Evolutionary conservation across 768 basidiomycete genomes (phyloP), one percentile per base, ranked within the genome.

Genomic region (Pleurotus djamor): DNA sequence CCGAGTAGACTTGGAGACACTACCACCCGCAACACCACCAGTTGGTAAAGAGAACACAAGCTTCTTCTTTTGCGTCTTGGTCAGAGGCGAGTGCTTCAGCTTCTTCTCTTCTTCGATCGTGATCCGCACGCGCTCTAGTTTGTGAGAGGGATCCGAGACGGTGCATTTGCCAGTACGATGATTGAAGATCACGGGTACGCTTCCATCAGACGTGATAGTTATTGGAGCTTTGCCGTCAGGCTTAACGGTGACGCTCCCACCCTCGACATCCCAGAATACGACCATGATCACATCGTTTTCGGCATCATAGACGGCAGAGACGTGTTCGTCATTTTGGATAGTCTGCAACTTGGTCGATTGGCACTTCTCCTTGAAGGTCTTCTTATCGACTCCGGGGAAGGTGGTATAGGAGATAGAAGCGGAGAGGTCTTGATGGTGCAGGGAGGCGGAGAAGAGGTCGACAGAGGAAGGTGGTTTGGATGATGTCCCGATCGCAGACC

Each of bases 81-180:
- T 16, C 21, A 32, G 28, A n/a, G 21, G 16, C 49, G 34, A 51
- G 49, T 32, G 49, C 49, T 51, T 51, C 49, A 28, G n/a, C 10
- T 47, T 65, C 14, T 61, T 45, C 7, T 68, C 67, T 10, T 76
- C 58, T 9, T 56, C 64, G 57, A 85, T 62, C 1, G 69, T 74
- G 48, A 86, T 62, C 33, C 72, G 65, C 1, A 81, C 67, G 1
- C 66, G 61, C 5, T 63, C 54, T 34, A 83, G 63, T 0, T 75
- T 74, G 66, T 91, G 88, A 1, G 85, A 85, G 4, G 88, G 89
- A 67, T 91, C 88, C 0, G 88, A 81, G 9, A 88, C 78, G 0
- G 80, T 82, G 41, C 90, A 61, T 28, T 72, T 73, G 36, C 80
- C 74, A 1, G 74, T 71, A 9, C 70, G 63, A 17, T 77, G 48